Base-by-base conservation (phyloP, 2,329 filamentous ascomycete genomes). In the Claviceps digitariae region DNA sequence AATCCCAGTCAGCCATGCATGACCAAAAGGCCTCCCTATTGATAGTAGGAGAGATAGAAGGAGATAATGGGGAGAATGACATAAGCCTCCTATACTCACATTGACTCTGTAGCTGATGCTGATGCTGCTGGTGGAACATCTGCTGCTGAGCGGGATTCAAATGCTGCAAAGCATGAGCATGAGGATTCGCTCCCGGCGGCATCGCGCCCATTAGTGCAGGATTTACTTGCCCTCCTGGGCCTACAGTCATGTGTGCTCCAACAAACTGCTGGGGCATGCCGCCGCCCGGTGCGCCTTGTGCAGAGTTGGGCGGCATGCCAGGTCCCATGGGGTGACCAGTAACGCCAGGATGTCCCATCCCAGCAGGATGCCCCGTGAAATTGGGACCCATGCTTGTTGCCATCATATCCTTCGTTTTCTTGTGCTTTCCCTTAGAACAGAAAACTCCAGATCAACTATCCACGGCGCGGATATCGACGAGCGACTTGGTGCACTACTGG, bases 161-260 rank as follows among this genome's bases (percentile, higher is more conserved):
- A 64, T 90, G 86, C 63, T 84, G 83, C 61, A 90, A 70, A 20
- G 83, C 83, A 69, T 88, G 85, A 55, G 79, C 77, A 67, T 81
- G 85, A 55, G 79, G 79, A 52, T 74, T 77, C 58, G 74, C 76
- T 56, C 84, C 81, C 31, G 83, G 84, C 57, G 85, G 84, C 81
- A 90, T 87, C 54, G 79, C 83, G 58, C 73, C 79, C 84, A 90
- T 88, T 76, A 90, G 79, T 54, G 82, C 79, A 62, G 86, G 83
- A 65, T 82, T 87, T 59, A 87, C 83, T 65, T 87, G 84, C 56
- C 78, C 80, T 59, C 81, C 82, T 21, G 86, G 84, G 38, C 80
- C 84, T 54, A 85, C 85, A 56, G 79, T 82, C 72, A 87, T 86
- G 61, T 86, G 84, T 44, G 62, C 66, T 69, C 79, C 71, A 38